These are phyloP conservation scores for Podila verticillata DNA, from an alignment of 192 early-diverging fungal species.

Conservation along the genomic window DNA sequence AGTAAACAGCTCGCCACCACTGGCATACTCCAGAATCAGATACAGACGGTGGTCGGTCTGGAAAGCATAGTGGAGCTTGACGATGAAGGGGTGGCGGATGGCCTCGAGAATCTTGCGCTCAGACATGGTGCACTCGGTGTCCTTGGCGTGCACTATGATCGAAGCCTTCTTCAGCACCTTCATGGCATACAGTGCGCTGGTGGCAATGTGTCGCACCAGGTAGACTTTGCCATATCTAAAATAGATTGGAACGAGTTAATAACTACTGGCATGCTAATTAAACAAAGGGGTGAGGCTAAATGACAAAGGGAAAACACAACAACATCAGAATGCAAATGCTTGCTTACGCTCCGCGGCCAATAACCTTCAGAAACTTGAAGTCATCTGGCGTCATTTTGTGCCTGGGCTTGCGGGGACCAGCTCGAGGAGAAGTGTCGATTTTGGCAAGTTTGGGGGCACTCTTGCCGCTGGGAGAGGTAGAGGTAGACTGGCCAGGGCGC, in stretches of 20 bases:
- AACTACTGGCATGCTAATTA: not conserved
- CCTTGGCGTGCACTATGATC: constrained; percentile 82
- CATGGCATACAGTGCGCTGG: constrained; percentile 81
- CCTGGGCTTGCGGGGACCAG: constrained; percentile 39
- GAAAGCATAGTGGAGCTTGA: constrained; percentile 93
- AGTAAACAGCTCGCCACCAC: constrained; percentile 94
- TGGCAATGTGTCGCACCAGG: constrained; percentile 76
- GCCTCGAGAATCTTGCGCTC: constrained; percentile 90
- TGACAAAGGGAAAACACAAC: not conserved
- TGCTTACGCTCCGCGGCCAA: constrained; percentile 62
- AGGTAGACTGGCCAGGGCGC: constrained; percentile 18
- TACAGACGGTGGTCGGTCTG: constrained; percentile 89
- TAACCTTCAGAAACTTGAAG: constrained; percentile 61
- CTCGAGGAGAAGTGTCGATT: constrained; percentile 17
- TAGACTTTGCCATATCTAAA: constrained; percentile 85
- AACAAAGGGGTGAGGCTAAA: not conserved
- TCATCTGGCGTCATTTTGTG: constrained; percentile 59
- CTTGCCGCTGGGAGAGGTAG: not conserved
- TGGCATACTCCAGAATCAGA: constrained; percentile 90
- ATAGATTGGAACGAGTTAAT: not conserved
- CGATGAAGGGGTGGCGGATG: constrained; percentile 91
- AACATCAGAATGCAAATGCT: constrained; percentile 4
- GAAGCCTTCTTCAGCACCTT: constrained; percentile 93
- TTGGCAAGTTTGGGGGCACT: constrained; percentile 3
- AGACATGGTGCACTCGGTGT: constrained; percentile 84